Conservation (phyloP, 805 yeast genomes). For the Metschnikowia cerradonensis region DNA sequence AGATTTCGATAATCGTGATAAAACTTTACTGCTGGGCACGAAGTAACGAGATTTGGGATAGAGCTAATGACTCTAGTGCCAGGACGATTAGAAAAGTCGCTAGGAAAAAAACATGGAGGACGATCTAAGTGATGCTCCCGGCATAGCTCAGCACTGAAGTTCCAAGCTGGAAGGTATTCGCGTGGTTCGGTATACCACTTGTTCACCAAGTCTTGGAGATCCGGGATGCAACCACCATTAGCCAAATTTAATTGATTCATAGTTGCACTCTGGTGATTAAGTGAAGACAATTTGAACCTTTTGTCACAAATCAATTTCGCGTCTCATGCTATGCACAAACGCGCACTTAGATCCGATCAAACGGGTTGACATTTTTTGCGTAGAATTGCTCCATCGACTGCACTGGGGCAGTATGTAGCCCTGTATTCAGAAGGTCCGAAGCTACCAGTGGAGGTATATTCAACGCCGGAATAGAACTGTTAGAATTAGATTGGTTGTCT, state of each 20-base stretch:
- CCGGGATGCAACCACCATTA: background rate
- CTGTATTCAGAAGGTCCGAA: slow-evolving; percentile 10
- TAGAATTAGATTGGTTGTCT: slow-evolving; percentile 8
- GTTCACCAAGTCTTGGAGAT: background rate
- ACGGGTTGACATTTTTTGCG: slow-evolving; percentile 17
- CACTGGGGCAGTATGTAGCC: slow-evolving; percentile 18
- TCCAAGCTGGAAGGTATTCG: slow-evolving; percentile 11
- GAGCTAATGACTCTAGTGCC: slow-evolving; percentile 5
- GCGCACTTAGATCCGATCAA: slow-evolving; percentile 10
- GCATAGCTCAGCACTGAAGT: slow-evolving; percentile 11
- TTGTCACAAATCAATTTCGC: slow-evolving; percentile 1
- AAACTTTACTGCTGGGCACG: slow-evolving; percentile 9
- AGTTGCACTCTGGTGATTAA: background rate
- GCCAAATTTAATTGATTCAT: background rate
- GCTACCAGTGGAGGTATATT: slow-evolving; percentile 16
- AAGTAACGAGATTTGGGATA: background rate
- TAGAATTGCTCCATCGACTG: slow-evolving; percentile 19
- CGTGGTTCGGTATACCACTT: background rate
- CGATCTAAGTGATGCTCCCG: slow-evolving; percentile 9
- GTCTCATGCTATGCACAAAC: background rate
- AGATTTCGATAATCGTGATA: slow-evolving; percentile 7
- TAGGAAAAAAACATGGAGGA: slow-evolving; percentile 14
- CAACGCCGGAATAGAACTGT: slow-evolving; percentile 5
- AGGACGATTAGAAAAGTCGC: slow-evolving; percentile 9
- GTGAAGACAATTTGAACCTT: background rate